Base-by-base conservation (phyloP, 495 filamentous ascomycete genomes). In the Letharia columbiana region DNA sequence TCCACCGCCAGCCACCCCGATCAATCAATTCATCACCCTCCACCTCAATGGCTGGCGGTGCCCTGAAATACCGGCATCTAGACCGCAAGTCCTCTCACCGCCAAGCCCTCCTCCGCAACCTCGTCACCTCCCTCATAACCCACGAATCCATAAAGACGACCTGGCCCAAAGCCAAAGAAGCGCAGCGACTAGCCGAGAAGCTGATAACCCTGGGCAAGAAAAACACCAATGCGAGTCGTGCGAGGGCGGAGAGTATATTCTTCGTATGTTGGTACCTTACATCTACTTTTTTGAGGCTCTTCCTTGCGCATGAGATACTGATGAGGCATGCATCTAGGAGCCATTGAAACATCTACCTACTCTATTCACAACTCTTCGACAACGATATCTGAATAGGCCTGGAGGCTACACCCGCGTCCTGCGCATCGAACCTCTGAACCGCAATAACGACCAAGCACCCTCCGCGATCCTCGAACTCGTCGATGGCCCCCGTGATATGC, bases 131-230 rank as follows among this genome's bases (percentile, higher is more conserved):
- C n/a, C 89, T 98, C 64, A 86, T 98, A 80, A 81, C 88, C 73
- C 85, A 96, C 75, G 94, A 98, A 78, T 84, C 89, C 62, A 96
- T 98, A 80, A 86, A 85, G 59, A 98, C 94, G 37, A 96, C 94
- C 78, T 97, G 88, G 86, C 85, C 85, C 75, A 98, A 97, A 79
- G 94, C 94, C 41, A 98, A 98, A 77, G 94, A 98, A 79, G 89
- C 94, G 56, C 94, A 98, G 76, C 83, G 88, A 1, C 75, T 97
- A 39, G 94, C 94, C 47, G 94, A 98, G 73, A 91, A 92, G 80
- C 82, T 96, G 66, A 91, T 98, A 69, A 96, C 93, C 13, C 77
- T 96, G 67, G 93, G 86, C 49, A 98, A 98, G 82, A 86, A 86
- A 79, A 91, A 96, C 76, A 91, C 91, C 33, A 87, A 92, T 68